These are phyloP conservation scores for Rubia balearica DNA, from an alignment of 305 asterid species.

Conservation along the genomic window DNA sequence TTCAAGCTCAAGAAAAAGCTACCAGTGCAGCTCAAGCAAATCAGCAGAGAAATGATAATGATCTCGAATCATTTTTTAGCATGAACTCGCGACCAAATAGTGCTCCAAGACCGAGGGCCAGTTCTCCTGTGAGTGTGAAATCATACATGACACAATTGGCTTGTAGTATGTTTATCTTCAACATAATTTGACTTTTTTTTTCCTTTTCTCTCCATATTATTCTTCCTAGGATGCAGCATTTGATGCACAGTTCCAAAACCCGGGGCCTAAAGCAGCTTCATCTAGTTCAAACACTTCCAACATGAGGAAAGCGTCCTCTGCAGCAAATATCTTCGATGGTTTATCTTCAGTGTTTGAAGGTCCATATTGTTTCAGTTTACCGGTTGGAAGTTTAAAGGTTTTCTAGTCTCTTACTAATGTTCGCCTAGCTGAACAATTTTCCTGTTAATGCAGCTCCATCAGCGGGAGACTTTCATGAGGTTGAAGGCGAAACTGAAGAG, in stretches of 20 bases:
- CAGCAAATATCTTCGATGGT: constrained; percentile 81
- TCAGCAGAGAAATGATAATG: constrained; percentile 77
- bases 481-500: constrained; percentile 95
- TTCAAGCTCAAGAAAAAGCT: constrained; percentile 68
- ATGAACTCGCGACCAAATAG: constrained; percentile 79
- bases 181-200: background rate
- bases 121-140: constrained; percentile 57
- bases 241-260: constrained; percentile 55
- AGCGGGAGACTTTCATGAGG: constrained; percentile 78
- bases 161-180: background rate
- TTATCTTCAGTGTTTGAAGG: constrained; percentile 91
- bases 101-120: constrained; percentile 80
- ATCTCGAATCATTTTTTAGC: constrained; percentile 81
- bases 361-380: constrained; percentile 18
- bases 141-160: background rate
- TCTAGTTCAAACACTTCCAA: constrained; percentile 59
- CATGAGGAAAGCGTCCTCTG: constrained; percentile 69
- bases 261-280: constrained; percentile 54
- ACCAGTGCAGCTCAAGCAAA: constrained; percentile 63
- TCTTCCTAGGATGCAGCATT: constrained; percentile 57
- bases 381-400: background rate
- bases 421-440: constrained; percentile 24
- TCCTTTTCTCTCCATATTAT: constrained; percentile 5
- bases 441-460: constrained; percentile 53
- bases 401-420: constrained; percentile 16